These are phyloP conservation scores for Fusarium brachygibbosum DNA, from an alignment of 2,329 filamentous ascomycete species.

Conservation along the genomic window DNA sequence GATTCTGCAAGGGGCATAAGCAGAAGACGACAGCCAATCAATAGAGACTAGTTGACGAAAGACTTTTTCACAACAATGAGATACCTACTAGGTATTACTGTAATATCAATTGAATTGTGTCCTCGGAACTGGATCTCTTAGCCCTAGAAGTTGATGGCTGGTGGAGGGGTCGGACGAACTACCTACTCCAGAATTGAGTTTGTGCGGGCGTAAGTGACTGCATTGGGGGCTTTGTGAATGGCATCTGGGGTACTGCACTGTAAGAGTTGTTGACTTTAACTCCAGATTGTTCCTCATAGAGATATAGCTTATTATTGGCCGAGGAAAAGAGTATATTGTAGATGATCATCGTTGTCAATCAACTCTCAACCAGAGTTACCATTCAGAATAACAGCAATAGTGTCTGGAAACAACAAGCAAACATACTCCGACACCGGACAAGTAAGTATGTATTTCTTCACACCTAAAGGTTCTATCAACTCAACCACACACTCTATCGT, in stretches of 20 bases:
- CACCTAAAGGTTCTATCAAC: background rate
- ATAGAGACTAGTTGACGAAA: constrained; percentile 9
- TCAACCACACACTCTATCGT: constrained; percentile 4
- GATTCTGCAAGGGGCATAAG: constrained; percentile 32
- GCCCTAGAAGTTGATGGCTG: constrained; percentile 11
- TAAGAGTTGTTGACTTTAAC: constrained; percentile 6
- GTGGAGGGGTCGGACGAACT: constrained; percentile 25
- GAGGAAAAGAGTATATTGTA: background rate
- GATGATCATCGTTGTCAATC: background rate
- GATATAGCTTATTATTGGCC: constrained; percentile 13
- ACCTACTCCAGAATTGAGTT: constrained; percentile 27
- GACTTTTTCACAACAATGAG: constrained; percentile 9
- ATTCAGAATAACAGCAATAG: background rate
- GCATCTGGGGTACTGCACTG: background rate
- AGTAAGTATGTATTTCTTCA: background rate
- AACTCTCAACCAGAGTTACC: background rate
- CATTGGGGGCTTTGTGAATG: background rate
- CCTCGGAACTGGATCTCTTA: constrained; percentile 9
- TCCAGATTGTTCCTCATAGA: background rate
- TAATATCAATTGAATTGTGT: constrained; percentile 24
- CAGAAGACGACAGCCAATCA: constrained; percentile 32
- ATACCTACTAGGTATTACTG: background rate
- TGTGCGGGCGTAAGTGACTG: constrained; percentile 9
- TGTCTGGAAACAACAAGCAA: constrained; percentile 7
- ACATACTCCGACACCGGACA: constrained; percentile 29